Evolutionary conservation across 805 yeast species (phyloP).

Genomic region (Wickerhamomyces silvicola): DNA sequence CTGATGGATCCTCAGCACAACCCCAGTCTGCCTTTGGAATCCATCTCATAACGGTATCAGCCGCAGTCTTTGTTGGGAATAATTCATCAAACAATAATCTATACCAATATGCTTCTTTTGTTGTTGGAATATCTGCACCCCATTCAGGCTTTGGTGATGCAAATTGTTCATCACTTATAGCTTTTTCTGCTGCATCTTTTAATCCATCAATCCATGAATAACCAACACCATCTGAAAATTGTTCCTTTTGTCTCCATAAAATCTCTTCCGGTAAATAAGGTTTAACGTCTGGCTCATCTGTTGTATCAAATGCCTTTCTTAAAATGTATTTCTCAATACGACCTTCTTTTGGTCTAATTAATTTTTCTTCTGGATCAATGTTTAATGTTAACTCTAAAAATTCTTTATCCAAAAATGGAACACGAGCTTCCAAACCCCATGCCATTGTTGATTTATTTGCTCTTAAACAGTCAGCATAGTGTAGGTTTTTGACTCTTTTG

Average conservation of each 20-base stretch:
- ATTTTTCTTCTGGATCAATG: slow-evolving; percentile 89
- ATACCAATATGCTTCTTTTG: slow-evolving; percentile 99
- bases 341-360: slow-evolving; percentile 66
- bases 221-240: slow-evolving; percentile 98
- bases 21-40: slow-evolving; percentile 99
- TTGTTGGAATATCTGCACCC: slow-evolving; percentile 92
- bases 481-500: slow-evolving; percentile 93
- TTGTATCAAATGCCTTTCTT: slow-evolving; percentile 96
- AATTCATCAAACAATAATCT: slow-evolving; percentile 92
- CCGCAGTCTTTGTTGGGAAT: slow-evolving; percentile 89
- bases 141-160: slow-evolving; percentile 90
- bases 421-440: slow-evolving; percentile 99
- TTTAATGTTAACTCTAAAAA: slow-evolving; percentile 90
- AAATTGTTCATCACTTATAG: slow-evolving; percentile 84
- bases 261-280: slow-evolving; percentile 96
- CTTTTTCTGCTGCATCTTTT: slow-evolving; percentile 88
- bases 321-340: slow-evolving; percentile 91
- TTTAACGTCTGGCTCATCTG: slow-evolving; percentile 65
- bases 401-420: slow-evolving; percentile 93
- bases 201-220: slow-evolving; percentile 98
- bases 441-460: slow-evolving; percentile 99
- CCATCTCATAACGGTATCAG: slow-evolving; percentile 98
- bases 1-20: slow-evolving; percentile 97
- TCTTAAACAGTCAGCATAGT: slow-evolving; percentile 93
- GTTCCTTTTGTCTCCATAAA: slow-evolving; percentile 99